Evolutionary conservation across 2,329 filamentous ascomycete species (phyloP).

Genomic region (Rhynchosporium graminicola): DNA sequence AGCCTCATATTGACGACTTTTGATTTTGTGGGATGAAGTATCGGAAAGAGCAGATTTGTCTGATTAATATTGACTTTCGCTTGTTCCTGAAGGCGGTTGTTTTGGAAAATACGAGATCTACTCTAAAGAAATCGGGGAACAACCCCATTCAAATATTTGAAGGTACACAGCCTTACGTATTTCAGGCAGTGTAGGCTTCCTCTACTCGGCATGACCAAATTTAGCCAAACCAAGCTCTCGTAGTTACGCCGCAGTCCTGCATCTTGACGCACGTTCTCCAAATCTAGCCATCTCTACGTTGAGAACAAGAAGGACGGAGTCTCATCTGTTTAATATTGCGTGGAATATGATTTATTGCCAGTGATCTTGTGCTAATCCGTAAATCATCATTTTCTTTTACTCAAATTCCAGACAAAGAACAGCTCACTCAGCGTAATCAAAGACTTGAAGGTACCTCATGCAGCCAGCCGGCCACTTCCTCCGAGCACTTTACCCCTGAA

Average conservation of each 20-base stretch:
- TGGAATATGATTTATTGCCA: no score
- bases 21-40: neutral
- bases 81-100: neutral
- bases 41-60: neutral
- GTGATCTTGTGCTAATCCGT: neutral
- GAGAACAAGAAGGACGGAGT: no score
- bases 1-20: conserved; percentile 23
- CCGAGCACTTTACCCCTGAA: neutral
- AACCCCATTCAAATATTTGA: neutral
- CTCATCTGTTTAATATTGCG: no score
- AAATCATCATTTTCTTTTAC: no score
- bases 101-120: neutral
- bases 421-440: neutral
- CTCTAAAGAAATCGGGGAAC: neutral
- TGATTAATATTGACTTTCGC: neutral
- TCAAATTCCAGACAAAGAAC: no score
- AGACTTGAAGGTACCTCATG: neutral
- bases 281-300: no score
- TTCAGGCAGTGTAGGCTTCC: neutral
- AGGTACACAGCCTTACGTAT: neutral
- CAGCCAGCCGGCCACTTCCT: neutral
- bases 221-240: neutral
- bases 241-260: conserved; percentile 8
- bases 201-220: neutral
- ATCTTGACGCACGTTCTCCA: neutral